A percentile compares a stretch with the other conserved stretches of the same genome.
These are phyloP conservation scores for Carex scoparia DNA, from an alignment of 176 grass and related monocot species.

Conservation along the genomic window DNA sequence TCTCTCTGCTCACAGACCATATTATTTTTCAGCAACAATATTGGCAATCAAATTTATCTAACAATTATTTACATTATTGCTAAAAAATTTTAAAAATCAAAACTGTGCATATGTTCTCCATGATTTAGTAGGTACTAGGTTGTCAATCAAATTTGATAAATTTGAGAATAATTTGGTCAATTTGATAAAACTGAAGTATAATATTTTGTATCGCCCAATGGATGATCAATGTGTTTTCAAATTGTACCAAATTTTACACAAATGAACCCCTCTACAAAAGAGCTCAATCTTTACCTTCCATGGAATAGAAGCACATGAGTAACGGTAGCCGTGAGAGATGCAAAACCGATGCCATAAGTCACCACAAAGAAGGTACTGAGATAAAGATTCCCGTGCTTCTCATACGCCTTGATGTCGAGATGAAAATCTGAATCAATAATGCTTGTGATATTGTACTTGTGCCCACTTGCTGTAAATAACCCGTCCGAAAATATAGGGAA, in stretches of 20 bases:
- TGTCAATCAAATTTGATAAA: too few relatives aligned
- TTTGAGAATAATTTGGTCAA: too few relatives aligned
- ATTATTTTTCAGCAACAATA: not conserved
- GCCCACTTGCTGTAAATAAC: conserved; percentile 49
- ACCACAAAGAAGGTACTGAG: conserved; percentile 77
- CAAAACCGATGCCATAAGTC: conserved; percentile 78
- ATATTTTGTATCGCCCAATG: too few relatives aligned
- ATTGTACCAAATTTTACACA: too few relatives aligned
- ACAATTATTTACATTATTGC: not conserved
- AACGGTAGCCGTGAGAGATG: conserved; percentile 69
- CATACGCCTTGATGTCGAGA: conserved; percentile 54
- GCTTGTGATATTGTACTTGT: conserved; percentile 68
- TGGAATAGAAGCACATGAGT: conserved; percentile 87
- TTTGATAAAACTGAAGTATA: too few relatives aligned
- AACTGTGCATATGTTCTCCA: too few relatives aligned
- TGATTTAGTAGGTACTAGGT: too few relatives aligned
- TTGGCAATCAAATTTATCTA: not conserved
- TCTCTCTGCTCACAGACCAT: conserved; percentile 44
- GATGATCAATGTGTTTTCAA: too few relatives aligned
- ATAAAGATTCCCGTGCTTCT: conserved; percentile 63
- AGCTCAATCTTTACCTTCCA: conserved; percentile 50
- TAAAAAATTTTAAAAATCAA: not conserved
- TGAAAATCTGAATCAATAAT: conserved; percentile 74
- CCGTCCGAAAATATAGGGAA: conserved; percentile 90
- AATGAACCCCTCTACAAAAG: not conserved